These are phyloP conservation scores for Phytophthora agathidicida DNA, from an alignment of 352 stramenopile species.

Conservation along the genomic window DNA sequence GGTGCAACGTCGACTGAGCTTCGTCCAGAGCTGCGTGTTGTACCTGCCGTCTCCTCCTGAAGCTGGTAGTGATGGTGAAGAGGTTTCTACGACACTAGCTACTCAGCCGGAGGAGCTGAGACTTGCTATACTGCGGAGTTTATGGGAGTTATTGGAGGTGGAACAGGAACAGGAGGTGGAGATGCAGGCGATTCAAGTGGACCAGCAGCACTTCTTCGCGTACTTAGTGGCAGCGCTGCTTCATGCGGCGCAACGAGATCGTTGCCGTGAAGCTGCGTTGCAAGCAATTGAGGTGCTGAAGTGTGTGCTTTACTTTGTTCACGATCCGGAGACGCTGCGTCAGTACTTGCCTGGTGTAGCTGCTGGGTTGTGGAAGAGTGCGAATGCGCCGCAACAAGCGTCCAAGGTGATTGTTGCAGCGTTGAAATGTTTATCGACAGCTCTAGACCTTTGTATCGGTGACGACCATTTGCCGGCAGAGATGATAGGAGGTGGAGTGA, in stretches of 20 bases:
- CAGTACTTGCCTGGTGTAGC: conserved; percentile 79
- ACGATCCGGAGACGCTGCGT: conserved; percentile 44
- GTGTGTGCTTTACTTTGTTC: conserved; percentile 44
- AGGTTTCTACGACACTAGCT: conserved; percentile 13
- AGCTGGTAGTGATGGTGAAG: conserved; percentile 14
- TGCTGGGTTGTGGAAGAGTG: conserved; percentile 65
- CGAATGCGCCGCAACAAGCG: conserved; percentile 67
- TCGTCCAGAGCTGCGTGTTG: conserved; percentile 62
- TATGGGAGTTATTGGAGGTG: conserved; percentile 46
- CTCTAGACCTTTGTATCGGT: conserved; percentile 44
- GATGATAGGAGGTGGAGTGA: background rate
- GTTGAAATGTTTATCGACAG: conserved; percentile 52
- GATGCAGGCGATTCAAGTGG: conserved; percentile 21
- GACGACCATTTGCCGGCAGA: conserved; percentile 21
- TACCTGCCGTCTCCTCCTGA: conserved; percentile 57
- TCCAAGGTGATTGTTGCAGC: conserved; percentile 71
- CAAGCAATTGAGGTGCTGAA: conserved; percentile 49
- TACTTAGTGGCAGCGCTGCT: conserved; percentile 70
- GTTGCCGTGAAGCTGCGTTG: conserved; percentile 45
- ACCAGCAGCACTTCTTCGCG: conserved; percentile 71
- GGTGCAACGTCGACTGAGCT: conserved; percentile 35
- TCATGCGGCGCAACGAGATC: conserved; percentile 60
- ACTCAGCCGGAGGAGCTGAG: conserved; percentile 69
- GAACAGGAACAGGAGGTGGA: conserved; percentile 1
- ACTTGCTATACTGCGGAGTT: conserved; percentile 49